Conservation (phyloP, 768 basidiomycete species). For the Punctularia strigosozonata region DNA sequence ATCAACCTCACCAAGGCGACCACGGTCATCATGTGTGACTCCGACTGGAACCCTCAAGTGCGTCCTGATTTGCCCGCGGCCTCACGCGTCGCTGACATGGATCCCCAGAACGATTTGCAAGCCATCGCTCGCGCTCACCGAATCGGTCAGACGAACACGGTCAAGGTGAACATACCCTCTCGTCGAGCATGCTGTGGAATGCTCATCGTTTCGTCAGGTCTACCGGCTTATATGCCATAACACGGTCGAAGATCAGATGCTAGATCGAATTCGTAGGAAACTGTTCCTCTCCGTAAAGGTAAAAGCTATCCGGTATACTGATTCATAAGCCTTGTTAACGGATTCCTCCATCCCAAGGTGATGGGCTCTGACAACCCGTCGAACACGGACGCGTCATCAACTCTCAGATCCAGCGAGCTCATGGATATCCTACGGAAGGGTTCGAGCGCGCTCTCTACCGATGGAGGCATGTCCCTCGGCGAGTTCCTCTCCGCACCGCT, state of each 20-base stretch:
- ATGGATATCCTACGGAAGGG: slow-evolving; percentile 46
- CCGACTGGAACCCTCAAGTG: slow-evolving; percentile 46
- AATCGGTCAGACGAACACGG: slow-evolving; percentile 63
- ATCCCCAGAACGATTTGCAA: slow-evolving; percentile 63
- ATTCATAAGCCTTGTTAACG: too few relatives aligned
- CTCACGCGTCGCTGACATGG: slow-evolving; percentile 17
- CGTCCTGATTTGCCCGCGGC: slow-evolving; percentile 16
- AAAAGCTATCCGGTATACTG: too few relatives aligned
- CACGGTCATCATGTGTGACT: slow-evolving; percentile 72
- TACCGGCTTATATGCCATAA: slow-evolving; percentile 59
- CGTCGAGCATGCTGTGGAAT: neutral
- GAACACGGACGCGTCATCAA: slow-evolving; percentile 10
- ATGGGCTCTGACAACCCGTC: slow-evolving; percentile 30
- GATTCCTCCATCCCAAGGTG: too few relatives aligned
- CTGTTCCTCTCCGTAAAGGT: slow-evolving; percentile 53
- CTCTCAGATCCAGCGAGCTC: slow-evolving; percentile 25
- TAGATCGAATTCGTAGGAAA: slow-evolving; percentile 60
- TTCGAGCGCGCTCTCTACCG: slow-evolving; percentile 39
- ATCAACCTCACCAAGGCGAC: slow-evolving; percentile 80
- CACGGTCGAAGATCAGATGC: slow-evolving; percentile 68
- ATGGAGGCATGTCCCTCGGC: slow-evolving; percentile 26
- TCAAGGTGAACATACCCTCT: slow-evolving; percentile 30
- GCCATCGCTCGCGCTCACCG: slow-evolving; percentile 81
- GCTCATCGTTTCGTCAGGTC: slow-evolving; percentile 26
- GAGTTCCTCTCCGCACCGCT: slow-evolving; percentile 34